Evolutionary conservation across 345 rosid genomes (phyloP).

Genomic region (Citrus glauca): DNA sequence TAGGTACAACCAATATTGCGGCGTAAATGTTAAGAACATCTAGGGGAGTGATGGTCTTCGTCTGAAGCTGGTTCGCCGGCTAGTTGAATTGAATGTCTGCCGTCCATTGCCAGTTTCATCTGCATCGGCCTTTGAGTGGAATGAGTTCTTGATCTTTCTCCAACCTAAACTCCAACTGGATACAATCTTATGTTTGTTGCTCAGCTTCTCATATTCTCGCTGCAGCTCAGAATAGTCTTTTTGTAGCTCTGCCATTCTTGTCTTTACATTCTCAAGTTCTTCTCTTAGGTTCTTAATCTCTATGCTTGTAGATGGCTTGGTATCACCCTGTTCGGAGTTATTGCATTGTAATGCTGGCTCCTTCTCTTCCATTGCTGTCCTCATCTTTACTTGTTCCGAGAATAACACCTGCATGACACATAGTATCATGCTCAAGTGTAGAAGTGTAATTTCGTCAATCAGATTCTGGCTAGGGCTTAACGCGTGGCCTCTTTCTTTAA

Average conservation of each 20-base stretch:
- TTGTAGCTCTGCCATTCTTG: conserved; percentile 59
- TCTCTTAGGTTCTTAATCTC: conserved; percentile 49
- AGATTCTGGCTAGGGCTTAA: not conserved
- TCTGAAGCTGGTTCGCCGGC: conserved; percentile 24
- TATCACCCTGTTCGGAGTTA: conserved; percentile 40
- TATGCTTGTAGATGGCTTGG: conserved; percentile 31
- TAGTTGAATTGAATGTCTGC: conserved; percentile 22
- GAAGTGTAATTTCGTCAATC: not conserved
- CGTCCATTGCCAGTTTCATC: conserved; percentile 30
- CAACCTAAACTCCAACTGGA: conserved; percentile 40
- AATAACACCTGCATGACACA: conserved; percentile 54
- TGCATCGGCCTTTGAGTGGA: conserved; percentile 39
- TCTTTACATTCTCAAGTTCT: conserved; percentile 59
- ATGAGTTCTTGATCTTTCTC: conserved; percentile 51
- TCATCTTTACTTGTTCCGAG: conserved; percentile 81
- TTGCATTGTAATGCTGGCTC: conserved; percentile 34
- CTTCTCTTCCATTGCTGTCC: conserved; percentile 58
- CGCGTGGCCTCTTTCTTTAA: not conserved
- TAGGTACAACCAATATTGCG: not conserved
- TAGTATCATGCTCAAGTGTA: not conserved
- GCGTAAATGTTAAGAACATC: not conserved
- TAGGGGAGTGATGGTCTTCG: conserved; percentile 47
- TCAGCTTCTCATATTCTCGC: conserved; percentile 48
- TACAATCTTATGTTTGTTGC: conserved; percentile 40
- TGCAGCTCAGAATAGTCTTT: conserved; percentile 65